Evolutionary conservation across 2,329 filamentous ascomycete species (phyloP).

Genomic region (Curvularia verruculosa): DNA sequence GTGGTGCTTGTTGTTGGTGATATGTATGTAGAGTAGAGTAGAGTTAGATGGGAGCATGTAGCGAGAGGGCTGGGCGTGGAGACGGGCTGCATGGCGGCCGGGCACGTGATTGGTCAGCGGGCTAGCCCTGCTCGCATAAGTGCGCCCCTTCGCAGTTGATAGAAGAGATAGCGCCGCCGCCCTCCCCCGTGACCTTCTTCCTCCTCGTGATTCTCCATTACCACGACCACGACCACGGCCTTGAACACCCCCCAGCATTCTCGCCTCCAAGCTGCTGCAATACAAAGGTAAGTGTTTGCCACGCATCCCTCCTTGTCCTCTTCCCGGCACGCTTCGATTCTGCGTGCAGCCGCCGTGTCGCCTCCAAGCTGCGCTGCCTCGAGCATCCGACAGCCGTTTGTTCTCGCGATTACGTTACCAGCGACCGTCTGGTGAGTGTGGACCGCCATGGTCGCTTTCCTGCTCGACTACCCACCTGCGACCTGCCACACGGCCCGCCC

Average conservation of each 20-base stretch:
- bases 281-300: constrained; percentile 4
- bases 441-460: constrained; percentile 2
- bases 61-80: constrained; percentile 10
- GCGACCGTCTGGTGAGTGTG: constrained; percentile 15
- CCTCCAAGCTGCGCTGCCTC: too few species aligned
- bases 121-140: background rate
- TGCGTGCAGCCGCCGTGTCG: background rate
- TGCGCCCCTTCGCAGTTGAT: constrained; percentile 7
- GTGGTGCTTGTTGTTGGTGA: constrained; percentile 6
- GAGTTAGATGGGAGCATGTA: background rate
- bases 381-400: constrained; percentile 3
- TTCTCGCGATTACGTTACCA: constrained; percentile 6
- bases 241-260: constrained; percentile 4
- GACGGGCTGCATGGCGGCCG: constrained; percentile 14
- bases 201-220: constrained; percentile 19
- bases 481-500: background rate
- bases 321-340: background rate
- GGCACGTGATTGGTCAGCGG: constrained; percentile 15
- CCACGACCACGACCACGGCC: background rate
- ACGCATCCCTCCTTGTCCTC: background rate
- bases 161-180: constrained; percentile 8
- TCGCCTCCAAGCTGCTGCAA: background rate
- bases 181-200: constrained; percentile 16
- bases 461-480: background rate
- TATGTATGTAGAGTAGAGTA: too few species aligned